These are phyloP conservation scores for Metschnikowia borealis DNA, from an alignment of 805 yeast species.

Conservation along the genomic window DNA sequence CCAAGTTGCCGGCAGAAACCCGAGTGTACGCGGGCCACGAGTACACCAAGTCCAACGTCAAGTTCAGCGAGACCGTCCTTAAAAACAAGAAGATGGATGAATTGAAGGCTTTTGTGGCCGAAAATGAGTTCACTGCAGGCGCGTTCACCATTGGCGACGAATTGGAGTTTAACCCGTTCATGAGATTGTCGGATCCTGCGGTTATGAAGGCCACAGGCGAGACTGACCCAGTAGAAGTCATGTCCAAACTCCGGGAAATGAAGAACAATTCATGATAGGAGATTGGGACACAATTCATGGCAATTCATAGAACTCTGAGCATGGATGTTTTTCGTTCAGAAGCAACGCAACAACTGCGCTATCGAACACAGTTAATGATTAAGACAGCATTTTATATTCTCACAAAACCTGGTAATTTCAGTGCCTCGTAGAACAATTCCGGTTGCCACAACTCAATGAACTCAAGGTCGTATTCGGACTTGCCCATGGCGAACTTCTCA, in stretches of 20 bases:
- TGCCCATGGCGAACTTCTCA: constrained; percentile 87
- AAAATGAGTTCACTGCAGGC: constrained; percentile 79
- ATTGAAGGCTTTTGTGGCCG: constrained; percentile 48
- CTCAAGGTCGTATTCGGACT: constrained; percentile 88
- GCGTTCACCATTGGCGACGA: constrained; percentile 82
- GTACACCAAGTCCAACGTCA: constrained; percentile 78
- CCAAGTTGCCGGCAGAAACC: constrained; percentile 62
- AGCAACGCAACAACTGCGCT: not conserved
- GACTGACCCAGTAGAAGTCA: constrained; percentile 48
- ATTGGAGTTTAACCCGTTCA: constrained; percentile 78
- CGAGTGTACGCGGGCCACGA: constrained; percentile 92
- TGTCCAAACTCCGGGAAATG: constrained; percentile 70
- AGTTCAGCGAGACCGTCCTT: constrained; percentile 67
- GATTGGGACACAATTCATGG: constrained; percentile 20
- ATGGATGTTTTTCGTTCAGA: not conserved
- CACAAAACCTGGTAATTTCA: constrained; percentile 62
- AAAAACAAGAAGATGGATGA: constrained; percentile 49
- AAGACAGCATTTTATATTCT: constrained; percentile 22
- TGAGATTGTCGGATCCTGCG: constrained; percentile 66
- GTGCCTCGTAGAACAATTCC: constrained; percentile 44
- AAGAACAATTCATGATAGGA: constrained; percentile 48
- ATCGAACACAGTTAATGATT: not conserved
- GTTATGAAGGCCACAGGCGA: constrained; percentile 59
- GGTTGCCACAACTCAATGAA: constrained; percentile 83
- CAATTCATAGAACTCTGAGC: constrained; percentile 19